phyloP scores from a whole-genome alignment of 2,329 filamentous ascomycete species.

The Pseudogymnoascus sp. region DNA sequence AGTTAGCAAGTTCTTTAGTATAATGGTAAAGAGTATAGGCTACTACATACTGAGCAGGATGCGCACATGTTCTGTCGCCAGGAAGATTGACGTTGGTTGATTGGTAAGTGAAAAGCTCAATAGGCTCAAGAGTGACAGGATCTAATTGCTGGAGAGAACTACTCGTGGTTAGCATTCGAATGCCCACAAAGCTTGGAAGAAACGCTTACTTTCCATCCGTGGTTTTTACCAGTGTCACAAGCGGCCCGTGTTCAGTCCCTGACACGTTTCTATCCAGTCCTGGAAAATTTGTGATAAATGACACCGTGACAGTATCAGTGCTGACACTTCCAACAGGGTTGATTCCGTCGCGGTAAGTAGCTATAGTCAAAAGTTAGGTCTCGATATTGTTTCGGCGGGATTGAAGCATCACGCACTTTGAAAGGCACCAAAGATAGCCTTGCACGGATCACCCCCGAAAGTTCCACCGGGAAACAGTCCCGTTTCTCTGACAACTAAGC shows the following conservation, averaged over 20 bases:
- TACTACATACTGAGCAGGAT: conserved; percentile 62
- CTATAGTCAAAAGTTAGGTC: neutral
- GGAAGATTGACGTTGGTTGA: neutral
- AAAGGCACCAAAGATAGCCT: conserved; percentile 62
- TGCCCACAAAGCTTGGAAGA: neutral
- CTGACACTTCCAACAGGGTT: neutral
- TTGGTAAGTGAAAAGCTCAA: neutral
- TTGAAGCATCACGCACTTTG: conserved; percentile 45
- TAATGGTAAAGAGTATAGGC: conserved; percentile 44
- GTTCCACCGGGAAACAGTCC: conserved; percentile 54
- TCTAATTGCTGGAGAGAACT: neutral
- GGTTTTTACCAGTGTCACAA: neutral
- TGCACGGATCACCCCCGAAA: conserved; percentile 62
- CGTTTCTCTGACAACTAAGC: conserved; percentile 51
- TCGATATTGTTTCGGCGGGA: too few relatives aligned
- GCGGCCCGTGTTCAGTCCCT: neutral
- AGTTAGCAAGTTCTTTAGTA: conserved; percentile 57
- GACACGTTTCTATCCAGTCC: neutral
- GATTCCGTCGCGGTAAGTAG: neutral
- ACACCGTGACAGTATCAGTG: neutral
- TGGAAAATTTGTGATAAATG: neutral
- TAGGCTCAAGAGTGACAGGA: neutral
- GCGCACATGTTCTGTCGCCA: conserved; percentile 44
- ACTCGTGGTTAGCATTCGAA: neutral
- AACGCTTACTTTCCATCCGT: neutral